Base-by-base conservation (phyloP, 2,329 filamentous ascomycete species). In the Neofusicoccum parvum region DNA sequence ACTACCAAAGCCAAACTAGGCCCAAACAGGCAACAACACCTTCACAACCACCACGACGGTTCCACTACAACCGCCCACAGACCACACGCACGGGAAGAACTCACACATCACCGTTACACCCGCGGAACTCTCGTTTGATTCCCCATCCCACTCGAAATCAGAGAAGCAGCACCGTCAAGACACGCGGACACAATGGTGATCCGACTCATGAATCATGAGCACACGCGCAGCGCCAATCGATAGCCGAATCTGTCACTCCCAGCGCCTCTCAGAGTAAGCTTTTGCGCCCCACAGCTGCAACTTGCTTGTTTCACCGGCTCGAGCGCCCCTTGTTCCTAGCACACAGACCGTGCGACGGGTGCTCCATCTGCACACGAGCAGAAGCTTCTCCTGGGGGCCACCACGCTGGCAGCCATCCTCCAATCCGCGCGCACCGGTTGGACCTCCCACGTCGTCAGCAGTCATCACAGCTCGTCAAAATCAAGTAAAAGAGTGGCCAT, bases 221-320 rank as follows among this genome's bases (percentile, higher is more conserved):
- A 45, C 15, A 27, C 54, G 54, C 20, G 39, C 6, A 34, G n/a
- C 54, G 54, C 39, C 39, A 58, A 58, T 58, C 54, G 39, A 58
- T 58, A 58, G 45, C 54, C 54, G 3, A 34, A 46, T 58, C 17
- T 7, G 54, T 45, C 23, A 34, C 39, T 43, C 27, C 23, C 11
- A 27, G 34, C 39, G 54, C 39, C 27, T 58, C 39, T 58, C 39
- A 20, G 23, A 45, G 46, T 58, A 58, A 58, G 54, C 54, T 58
- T 46, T 34, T 36, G 27, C 23, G 54, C 54, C 54, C 54, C 54
- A 58, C 54, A 7, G 9, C 36, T 23, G 36, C 41, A 11, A 20
- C 39, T 58, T 58, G 54, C 39, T 12, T 34, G 15, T n/a, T 23
- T 32, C 54, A 34, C 48, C 48, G 48, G 48, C 15, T 15, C 10